Evolutionary conservation across 73 alveolate genomes (phyloP).

Genomic region (Stentor roeselii): DNA sequence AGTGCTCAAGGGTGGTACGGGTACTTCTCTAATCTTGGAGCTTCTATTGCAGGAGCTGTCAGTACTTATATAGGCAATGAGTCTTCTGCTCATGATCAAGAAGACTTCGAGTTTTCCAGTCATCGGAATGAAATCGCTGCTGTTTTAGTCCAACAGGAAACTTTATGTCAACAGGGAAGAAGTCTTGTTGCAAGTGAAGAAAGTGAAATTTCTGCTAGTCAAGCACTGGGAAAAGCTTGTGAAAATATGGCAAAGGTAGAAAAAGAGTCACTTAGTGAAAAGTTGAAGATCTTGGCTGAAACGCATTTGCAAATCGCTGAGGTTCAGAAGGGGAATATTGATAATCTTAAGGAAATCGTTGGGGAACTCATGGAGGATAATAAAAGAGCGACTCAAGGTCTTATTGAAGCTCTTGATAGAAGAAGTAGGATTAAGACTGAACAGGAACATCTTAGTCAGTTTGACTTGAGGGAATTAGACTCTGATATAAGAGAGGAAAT

Average conservation of each 20-base stretch:
- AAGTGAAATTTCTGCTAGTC: background rate
- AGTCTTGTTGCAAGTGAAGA: background rate
- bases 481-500: background rate
- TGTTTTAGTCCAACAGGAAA: background rate
- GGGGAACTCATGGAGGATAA: background rate
- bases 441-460: background rate
- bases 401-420: slow-evolving; percentile 22
- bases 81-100: background rate
- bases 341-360: slow-evolving; percentile 2
- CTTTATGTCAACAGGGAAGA: background rate
- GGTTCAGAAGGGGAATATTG: background rate
- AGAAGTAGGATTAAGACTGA: slow-evolving; percentile 9
- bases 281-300: slow-evolving; percentile 6
- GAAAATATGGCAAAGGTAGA: slow-evolving; percentile 26
- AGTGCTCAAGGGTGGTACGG: slow-evolving; percentile 5
- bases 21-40: background rate
- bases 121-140: background rate
- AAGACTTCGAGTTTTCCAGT: background rate
- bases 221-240: background rate
- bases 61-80: background rate
- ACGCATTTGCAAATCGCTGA: slow-evolving; percentile 5
- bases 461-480: background rate
- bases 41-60: background rate
- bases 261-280: slow-evolving; percentile 8
- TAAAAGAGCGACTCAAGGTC: background rate